Evolutionary conservation across 2,329 filamentous ascomycete genomes (phyloP), one percentile per base, ranked within the genome.

Genomic region (Aspergillus pseudoglaucus): DNA sequence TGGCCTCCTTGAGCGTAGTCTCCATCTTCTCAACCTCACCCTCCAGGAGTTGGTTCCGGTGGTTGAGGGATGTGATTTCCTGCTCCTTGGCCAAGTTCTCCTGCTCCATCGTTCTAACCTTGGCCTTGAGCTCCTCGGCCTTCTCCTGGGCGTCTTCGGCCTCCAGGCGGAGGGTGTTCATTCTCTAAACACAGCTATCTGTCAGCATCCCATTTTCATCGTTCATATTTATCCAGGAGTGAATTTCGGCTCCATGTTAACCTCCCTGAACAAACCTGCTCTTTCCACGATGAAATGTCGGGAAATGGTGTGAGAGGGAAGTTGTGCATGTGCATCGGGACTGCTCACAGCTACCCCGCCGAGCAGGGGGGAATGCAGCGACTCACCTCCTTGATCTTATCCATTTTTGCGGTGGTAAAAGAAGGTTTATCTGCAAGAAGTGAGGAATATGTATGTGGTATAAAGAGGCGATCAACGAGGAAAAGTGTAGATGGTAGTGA

Each of bases 1-100:
- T 98, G 71, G 85, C 81, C 60, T 94, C 88, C 76, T 89, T 88
- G 71, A 95, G 80, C 62, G 78, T 75, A 55, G 74, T 73, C 78
- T 97, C 93, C 57, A 95, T 80, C 80, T 95, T 95, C 77, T 96
- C 91, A 59, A 95, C 85, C 70, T 97, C 90, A 54, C 71, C 62
- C 77, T 97, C 93, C 52, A 97, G 85, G 53, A 95, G 79, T 65
- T 84, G 83, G 76, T 95, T 96, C 79, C 91, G 94, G 85, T 97
- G 91, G 69, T 86, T 83, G 64, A 97, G 83, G 46, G 93, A 97
- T 59, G 88, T 94, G 73, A 97, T 95, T 72, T 97, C 91, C 75
- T 97, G 90, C 78, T 97, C 93, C 79, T 97, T 97, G 68, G 86
- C 80, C 54, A 95, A 80, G 72, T 90, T 95, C 77, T 97, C 91